Evolutionary conservation across 306 rosid species (phyloP).

Genomic region (Astragalus glycyphyllos): DNA sequence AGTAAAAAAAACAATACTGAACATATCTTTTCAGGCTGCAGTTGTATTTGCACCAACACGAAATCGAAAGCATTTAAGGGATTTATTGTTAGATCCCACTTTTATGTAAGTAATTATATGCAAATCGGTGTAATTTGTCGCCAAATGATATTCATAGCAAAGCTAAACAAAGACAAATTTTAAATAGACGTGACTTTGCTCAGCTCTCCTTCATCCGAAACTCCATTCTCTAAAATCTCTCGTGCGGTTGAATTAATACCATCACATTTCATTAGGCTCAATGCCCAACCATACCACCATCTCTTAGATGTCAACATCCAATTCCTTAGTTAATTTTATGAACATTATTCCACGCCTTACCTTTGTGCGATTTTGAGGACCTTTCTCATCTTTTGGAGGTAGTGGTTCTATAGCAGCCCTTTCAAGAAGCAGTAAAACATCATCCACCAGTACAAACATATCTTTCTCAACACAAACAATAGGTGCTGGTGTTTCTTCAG

Average conservation of each 20-base stretch:
- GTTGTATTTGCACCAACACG: not conserved
- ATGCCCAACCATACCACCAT: constrained; percentile 21
- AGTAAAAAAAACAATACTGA: not conserved
- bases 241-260: not conserved
- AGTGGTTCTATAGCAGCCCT: constrained; percentile 96
- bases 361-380: constrained; percentile 99
- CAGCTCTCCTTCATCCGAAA: constrained; percentile 10
- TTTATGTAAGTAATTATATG: not conserved
- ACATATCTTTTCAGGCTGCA: not conserved
- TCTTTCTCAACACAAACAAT: constrained; percentile 88
- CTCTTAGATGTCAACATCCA: constrained; percentile 23
- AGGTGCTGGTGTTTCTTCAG: constrained; percentile 92
- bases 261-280: constrained; percentile 19
- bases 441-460: constrained; percentile 89
- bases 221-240: constrained; percentile 13
- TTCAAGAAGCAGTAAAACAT: constrained; percentile 82
- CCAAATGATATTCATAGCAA: no score
- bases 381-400: constrained; percentile 99
- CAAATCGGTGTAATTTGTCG: not conserved
- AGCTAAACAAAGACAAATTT: constrained; percentile 4
- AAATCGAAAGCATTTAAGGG: not conserved
- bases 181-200: not conserved
- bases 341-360: constrained; percentile 50
- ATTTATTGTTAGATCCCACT: constrained; percentile 1
- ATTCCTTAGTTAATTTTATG: constrained; percentile 16